A percentile compares a stretch with the other conserved stretches of the same genome.
phyloP scores from a whole-genome alignment of 2,329 filamentous ascomycete genomes.

The Clonostachys solani region DNA sequence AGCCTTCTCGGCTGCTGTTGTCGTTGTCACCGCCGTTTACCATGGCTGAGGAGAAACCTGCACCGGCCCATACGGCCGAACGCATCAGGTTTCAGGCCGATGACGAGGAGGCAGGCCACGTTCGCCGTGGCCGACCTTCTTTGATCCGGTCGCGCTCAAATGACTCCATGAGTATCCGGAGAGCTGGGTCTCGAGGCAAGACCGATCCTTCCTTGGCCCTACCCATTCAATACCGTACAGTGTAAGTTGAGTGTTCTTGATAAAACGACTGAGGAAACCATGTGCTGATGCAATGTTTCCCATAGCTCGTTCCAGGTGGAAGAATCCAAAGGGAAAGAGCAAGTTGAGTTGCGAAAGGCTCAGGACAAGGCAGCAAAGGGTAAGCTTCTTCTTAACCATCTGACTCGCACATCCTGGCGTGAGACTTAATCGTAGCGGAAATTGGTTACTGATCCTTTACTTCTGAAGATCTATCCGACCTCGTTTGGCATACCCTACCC shows the following conservation, averaged over 20 bases:
- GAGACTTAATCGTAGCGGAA: background rate
- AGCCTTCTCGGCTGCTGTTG: too few species aligned
- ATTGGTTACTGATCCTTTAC: too few species aligned
- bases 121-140: background rate
- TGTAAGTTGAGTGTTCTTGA: conserved; percentile 27
- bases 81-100: background rate
- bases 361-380: conserved; percentile 40
- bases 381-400: conserved; percentile 10
- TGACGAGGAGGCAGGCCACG: conserved; percentile 2
- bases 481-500: conserved; percentile 65
- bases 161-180: conserved; percentile 35
- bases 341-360: conserved; percentile 28
- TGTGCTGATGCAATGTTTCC: background rate
- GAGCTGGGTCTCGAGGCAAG: conserved; percentile 15
- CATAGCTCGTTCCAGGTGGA: conserved; percentile 50
- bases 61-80: too few species aligned
- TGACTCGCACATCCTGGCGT: background rate
- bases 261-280: conserved; percentile 2
- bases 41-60: too few species aligned
- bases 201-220: conserved; percentile 22
- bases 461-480: conserved; percentile 48
- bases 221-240: conserved; percentile 51
- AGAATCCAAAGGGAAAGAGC: conserved; percentile 43
- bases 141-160: conserved; percentile 12
- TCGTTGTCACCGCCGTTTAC: too few species aligned